A percentile compares a stretch with the other conserved stretches of the same genome.
Conservation (phyloP, 1,284 basidiomycete genomes). For the Cryptococcus sp. region DNA sequence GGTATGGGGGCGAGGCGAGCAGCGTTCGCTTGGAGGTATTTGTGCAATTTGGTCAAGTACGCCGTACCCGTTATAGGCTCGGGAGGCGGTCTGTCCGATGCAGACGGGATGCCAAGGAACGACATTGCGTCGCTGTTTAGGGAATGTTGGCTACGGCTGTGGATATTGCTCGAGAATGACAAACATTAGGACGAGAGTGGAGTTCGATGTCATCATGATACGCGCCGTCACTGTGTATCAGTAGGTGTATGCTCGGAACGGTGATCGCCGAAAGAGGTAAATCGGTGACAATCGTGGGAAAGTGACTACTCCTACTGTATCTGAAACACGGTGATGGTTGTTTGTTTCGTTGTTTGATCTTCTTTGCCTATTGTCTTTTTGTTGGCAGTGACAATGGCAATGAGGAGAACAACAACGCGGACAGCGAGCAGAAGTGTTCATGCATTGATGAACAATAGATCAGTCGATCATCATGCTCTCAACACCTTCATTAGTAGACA, state of each 20-base stretch:
- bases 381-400: background rate
- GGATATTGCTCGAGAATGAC: constrained; percentile 1
- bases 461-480: too few species aligned
- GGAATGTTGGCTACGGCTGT: too few species aligned
- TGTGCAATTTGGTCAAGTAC: constrained; percentile 49
- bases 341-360: background rate
- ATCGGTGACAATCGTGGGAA: background rate
- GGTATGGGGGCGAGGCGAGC: constrained; percentile 39
- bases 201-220: background rate
- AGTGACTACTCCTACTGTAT: background rate
- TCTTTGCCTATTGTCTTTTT: background rate
- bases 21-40: constrained; percentile 47
- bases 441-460: too few species aligned
- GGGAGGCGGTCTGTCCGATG: constrained; percentile 8
- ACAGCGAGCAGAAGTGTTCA: background rate
- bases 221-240: too few species aligned
- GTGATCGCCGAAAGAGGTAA: too few species aligned
- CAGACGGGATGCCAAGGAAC: constrained; percentile 17
- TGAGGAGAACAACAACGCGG: background rate
- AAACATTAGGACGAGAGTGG: background rate
- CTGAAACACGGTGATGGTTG: background rate
- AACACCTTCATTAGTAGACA: too few species aligned
- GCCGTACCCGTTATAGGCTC: constrained; percentile 37
- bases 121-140: background rate
- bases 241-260: too few species aligned